Conservation (phyloP, 169 alveolate genomes). For the Plasmodium berghei region DNA sequence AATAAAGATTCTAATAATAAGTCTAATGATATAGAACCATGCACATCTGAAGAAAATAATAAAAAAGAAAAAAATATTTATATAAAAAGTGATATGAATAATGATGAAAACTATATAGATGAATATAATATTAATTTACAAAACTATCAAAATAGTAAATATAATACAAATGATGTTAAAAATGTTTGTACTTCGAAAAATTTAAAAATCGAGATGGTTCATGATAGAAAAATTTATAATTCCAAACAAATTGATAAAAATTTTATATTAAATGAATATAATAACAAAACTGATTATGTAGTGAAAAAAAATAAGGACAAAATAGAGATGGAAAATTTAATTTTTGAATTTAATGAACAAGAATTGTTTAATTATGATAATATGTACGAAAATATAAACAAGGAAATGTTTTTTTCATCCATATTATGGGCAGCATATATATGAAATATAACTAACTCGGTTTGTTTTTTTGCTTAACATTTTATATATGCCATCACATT, state of each 20-base stretch:
- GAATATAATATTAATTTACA: no score
- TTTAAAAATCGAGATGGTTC: no score
- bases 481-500: no score
- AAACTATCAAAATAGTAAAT: no score
- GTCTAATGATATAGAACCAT: background rate
- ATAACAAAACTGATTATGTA: background rate
- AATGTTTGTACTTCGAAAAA: no score
- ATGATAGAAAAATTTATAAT: no score
- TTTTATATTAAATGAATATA: no score
- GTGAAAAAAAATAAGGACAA: background rate
- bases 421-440: constrained; percentile 61
- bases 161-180: no score
- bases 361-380: constrained; percentile 19
- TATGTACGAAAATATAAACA: constrained; percentile 18
- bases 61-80: background rate
- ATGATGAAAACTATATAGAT: no score
- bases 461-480: no score
- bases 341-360: constrained; percentile 22
- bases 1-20: background rate
- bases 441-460: background rate
- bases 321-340: background rate
- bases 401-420: constrained; percentile 25
- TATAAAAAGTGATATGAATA: no score
- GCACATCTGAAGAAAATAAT: background rate
- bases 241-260: no score